Evolutionary conservation across 202 grass and related monocot species (phyloP), one percentile per base, ranked within the genome.

Genomic region (Miscanthus sacchariflorus): DNA sequence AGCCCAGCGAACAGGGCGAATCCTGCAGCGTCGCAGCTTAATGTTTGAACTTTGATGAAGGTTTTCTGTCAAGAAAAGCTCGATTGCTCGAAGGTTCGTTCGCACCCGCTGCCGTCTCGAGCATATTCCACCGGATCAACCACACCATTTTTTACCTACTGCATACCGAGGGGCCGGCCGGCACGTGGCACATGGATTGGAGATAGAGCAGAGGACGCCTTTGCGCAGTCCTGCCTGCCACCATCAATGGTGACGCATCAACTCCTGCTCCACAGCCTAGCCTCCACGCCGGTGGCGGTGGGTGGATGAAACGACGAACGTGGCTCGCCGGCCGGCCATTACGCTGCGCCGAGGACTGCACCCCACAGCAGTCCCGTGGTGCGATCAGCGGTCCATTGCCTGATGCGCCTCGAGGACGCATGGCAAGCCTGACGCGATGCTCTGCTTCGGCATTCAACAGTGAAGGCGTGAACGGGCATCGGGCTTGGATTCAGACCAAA

Each of bases 201-300:
- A 15, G 7, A 13, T 10, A 58, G 12, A 49, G 48, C 61, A 18
- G 21, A 61, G 56, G 21, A 5, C 38, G 77, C 49, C 38, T 78
- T 78, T 83, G 23, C 36, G 25, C 72, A 78, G 72, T 59, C 72
- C 19, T 72, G 65, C 76, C 66, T 23, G 75, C 72, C 80, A 78
- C 86, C 46, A 83, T 6, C 71, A n/a, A 52, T 35, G 46, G 78
- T 10, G 73, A 35, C 50, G 46, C 25, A 30, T 24, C 71, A 25
- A 0, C 35, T 36, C 38, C 38, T 6, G 71, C 71, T 46, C 40
- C 71, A 9, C 71, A 45, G 12, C 71, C 15, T 17, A 45, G 7
- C 9, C 44, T 38, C 44, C 44, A 46, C 44, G 44, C 9, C 42
- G 42, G 4, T 3, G 13, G 2, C 12, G 48, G 48, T 52, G 49